A percentile compares a stretch with the other conserved stretches of the same genome.
Conservation (phyloP, 306 rosid species). For the Gastrolobium villosum region DNA sequence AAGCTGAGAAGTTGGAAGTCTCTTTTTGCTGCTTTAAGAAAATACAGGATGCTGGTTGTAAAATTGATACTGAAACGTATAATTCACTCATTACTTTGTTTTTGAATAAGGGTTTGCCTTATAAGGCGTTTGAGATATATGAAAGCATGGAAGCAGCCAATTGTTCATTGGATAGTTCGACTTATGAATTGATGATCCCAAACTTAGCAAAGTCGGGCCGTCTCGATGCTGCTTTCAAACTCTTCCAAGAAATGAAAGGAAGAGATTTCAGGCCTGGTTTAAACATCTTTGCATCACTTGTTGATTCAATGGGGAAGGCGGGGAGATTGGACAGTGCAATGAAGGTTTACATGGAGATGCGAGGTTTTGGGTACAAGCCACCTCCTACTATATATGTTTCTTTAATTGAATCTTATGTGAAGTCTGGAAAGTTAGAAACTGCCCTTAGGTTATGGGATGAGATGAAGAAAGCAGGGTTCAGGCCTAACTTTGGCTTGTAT, state of each 20-base stretch:
- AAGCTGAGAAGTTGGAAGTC: conserved; percentile 88
- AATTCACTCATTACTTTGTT: conserved; percentile 84
- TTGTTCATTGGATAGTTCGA: conserved; percentile 75
- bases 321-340: conserved; percentile 87
- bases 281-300: conserved; percentile 72
- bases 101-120: conserved; percentile 91
- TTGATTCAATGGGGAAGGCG: conserved; percentile 97
- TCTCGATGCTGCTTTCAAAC: conserved; percentile 91
- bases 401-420: conserved; percentile 86
- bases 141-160: conserved; percentile 81
- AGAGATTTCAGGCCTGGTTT: conserved; percentile 74
- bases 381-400: conserved; percentile 78
- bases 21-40: conserved; percentile 91
- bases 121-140: conserved; percentile 91
- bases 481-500: conserved; percentile 96
- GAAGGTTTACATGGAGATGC: conserved; percentile 94
- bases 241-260: conserved; percentile 85
- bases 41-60: conserved; percentile 70
- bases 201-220: conserved; percentile 93
- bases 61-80: conserved; percentile 76
- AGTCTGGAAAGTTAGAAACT: conserved; percentile 93
- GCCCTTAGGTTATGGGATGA: conserved; percentile 92
- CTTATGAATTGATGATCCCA: conserved; percentile 93
- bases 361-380: conserved; percentile 75
- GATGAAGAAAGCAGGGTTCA: conserved; percentile 88